These are phyloP conservation scores for Verticillium nonalfalfae DNA, from an alignment of 2,329 filamentous ascomycete genomes.

Conservation along the genomic window DNA sequence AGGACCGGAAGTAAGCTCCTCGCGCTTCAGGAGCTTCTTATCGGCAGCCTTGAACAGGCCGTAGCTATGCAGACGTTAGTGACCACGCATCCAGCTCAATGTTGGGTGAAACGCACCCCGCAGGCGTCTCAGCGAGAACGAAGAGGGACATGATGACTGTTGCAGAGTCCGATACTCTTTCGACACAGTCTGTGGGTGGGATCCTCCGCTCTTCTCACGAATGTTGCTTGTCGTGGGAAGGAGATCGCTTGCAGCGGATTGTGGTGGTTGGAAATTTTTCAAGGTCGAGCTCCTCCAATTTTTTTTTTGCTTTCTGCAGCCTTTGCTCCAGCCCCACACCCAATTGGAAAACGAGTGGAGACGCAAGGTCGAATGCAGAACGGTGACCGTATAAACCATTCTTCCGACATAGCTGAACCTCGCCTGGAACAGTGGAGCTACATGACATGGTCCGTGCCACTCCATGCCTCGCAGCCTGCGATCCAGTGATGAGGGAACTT, in stretches of 20 bases:
- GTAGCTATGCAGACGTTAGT: conserved; percentile 55
- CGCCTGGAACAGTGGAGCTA: not conserved
- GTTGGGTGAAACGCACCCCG: conserved; percentile 48
- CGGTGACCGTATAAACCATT: conserved; percentile 11
- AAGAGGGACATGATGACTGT: conserved; percentile 71
- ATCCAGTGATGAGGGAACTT: not conserved
- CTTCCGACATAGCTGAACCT: conserved; percentile 1
- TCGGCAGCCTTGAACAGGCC: conserved; percentile 97
- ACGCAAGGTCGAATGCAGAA: not conserved
- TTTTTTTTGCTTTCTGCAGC: conserved; percentile 23
- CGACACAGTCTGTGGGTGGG: conserved; percentile 5
- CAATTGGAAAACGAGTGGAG: not conserved
- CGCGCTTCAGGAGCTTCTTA: conserved; percentile 93
- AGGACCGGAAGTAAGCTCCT: conserved; percentile 69
- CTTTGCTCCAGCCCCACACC: not conserved
- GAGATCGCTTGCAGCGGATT: not conserved
- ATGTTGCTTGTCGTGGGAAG: conserved; percentile 18
- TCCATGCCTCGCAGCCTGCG: not conserved
- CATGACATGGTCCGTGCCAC: not conserved
- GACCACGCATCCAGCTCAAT: conserved; percentile 6
- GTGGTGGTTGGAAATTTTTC: conserved; percentile 34
- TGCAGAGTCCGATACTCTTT: conserved; percentile 3
- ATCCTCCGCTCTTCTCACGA: conserved; percentile 29
- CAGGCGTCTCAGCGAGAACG: conserved; percentile 89
- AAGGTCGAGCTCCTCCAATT: conserved; percentile 30